Percentiles rank a stretch among this genome's conserved stretches.
phyloP scores from a whole-genome alignment of 192 early-diverging fungal genomes.

The Funneliformis geosporum region DNA sequence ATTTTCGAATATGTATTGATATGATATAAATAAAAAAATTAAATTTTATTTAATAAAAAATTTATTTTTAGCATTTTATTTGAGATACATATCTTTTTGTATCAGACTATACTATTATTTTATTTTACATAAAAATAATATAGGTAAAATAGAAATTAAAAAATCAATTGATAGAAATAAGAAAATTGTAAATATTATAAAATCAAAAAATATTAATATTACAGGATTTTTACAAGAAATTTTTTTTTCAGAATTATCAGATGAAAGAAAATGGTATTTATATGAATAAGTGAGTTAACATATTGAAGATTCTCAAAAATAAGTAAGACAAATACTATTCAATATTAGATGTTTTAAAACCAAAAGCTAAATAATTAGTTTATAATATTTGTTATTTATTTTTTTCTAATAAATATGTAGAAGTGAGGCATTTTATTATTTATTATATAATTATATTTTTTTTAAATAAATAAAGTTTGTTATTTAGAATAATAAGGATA shows the following conservation, averaged over 20 bases:
- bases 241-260: neutral
- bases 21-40: too few species aligned
- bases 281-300: neutral
- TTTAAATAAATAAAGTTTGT: too few species aligned
- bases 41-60: too few species aligned
- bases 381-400: too few species aligned
- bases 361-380: neutral
- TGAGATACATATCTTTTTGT: too few species aligned
- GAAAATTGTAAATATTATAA: neutral
- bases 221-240: neutral
- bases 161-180: neutral
- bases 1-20: too few species aligned
- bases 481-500: too few species aligned
- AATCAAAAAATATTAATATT: neutral
- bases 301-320: neutral
- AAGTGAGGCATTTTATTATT: too few species aligned
- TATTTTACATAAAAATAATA: neutral
- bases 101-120: constrained; percentile 11
- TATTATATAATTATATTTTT: too few species aligned
- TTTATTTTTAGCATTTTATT: too few species aligned
- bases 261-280: neutral
- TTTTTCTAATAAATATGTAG: too few species aligned
- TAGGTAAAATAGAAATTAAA: constrained; percentile 1
- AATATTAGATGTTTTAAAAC: neutral
- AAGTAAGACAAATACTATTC: neutral